Evolutionary conservation across 75 land plant species (phyloP).

Genomic region (Sequoia sempervirens): DNA sequence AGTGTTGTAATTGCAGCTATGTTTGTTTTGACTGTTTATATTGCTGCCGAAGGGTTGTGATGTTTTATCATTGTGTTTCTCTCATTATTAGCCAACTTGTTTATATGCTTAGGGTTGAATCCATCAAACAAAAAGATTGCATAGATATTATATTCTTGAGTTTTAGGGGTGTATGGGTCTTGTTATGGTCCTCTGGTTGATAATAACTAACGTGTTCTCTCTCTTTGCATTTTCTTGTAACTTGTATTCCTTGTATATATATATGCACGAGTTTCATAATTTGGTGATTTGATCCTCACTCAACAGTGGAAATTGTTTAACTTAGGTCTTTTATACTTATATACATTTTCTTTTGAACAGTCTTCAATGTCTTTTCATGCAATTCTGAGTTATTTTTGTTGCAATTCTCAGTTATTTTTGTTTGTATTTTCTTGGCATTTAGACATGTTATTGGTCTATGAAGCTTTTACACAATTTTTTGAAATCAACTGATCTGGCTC

Average conservation of each 20-base stretch:
- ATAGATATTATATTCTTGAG: neutral
- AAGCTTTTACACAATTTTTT: too few relatives aligned
- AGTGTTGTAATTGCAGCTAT: neutral
- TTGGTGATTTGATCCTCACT: neutral
- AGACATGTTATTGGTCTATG: too few relatives aligned
- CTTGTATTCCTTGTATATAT: neutral
- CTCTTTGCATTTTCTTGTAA: neutral
- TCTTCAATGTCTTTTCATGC: too few relatives aligned
- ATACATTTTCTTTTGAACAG: too few relatives aligned
- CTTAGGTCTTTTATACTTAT: too few relatives aligned
- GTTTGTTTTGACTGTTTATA: neutral
- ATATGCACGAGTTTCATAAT: slow-evolving; percentile 2
- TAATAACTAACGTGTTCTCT: neutral
- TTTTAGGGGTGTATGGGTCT: neutral
- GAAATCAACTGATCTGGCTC: too few relatives aligned
- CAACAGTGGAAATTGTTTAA: neutral
- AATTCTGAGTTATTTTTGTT: too few relatives aligned
- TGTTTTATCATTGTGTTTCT: neutral
- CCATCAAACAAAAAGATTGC: neutral
- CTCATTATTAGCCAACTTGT: neutral
- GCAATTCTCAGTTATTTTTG: too few relatives aligned
- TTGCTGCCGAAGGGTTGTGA: neutral
- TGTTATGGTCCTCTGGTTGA: neutral
- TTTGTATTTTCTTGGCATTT: too few relatives aligned
- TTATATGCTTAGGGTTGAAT: neutral